Base-by-base conservation (phyloP, 1,139 yeast species). In the Pichia sp. region DNA sequence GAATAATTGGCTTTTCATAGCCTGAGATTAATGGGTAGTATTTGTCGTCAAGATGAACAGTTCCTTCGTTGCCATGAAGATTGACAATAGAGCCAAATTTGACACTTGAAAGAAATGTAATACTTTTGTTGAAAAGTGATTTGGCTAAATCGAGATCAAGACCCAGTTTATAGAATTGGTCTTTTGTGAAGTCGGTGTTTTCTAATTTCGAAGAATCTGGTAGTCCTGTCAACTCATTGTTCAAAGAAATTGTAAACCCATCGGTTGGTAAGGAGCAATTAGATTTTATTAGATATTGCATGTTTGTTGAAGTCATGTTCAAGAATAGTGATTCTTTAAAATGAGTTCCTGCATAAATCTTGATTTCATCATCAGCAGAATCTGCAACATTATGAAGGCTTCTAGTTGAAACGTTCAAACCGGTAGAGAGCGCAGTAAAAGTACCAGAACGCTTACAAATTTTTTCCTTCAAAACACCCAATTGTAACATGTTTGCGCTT, bases 31-130 rank as follows among this genome's bases (percentile, higher is more conserved):
- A 5, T 43, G 75, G 63, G 53, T 73, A 75, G 52, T 75, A 76
- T 48, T 70, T 67, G 53, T 77, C 82, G 10, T 72, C 77, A 27
- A 75, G 64, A 11, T 68, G 64, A 27, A 61, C 44, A 7, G 59
- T 55, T 11, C 48, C 45, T 16, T 51, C 46, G 5, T 34, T 34
- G 8, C 43, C 27, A 28, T 52, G 39, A 43, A 58, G 49, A 42
- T 57, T 49, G 33, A 50, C 37, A 37, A 65, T 55, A 11, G 64
- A 61, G 23, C 81, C 81, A 29, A 65, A 51, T 36, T 66, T 65
- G 23, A 64, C 57, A 16, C 59, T 52, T 2, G 69, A 47, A 33
- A 66, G 65, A 35, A 73, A 52, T 26, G 77, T 74, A 44, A 75
- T 40, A 44, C 52, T 54, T 46, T 71, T 65, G 39, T 63, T 55